phyloP scores from a whole-genome alignment of 805 yeast genomes.

The Hanseniaspora nectarophila region DNA sequence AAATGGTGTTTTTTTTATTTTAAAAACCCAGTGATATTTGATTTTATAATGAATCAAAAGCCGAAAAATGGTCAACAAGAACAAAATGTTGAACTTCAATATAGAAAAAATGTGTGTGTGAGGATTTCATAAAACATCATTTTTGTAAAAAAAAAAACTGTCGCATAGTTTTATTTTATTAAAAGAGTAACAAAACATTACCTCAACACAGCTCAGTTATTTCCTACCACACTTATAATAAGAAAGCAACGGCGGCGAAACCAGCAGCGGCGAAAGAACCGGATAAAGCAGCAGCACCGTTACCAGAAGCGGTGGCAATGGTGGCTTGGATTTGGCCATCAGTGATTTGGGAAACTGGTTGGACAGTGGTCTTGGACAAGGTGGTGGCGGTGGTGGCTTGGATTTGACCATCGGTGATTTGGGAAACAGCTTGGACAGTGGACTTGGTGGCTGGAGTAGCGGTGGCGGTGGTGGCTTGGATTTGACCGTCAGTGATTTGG shows the following conservation, averaged over 20 bases:
- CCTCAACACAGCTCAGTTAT: too few relatives aligned
- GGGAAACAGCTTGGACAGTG: conserved; percentile 23
- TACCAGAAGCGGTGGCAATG: conserved; percentile 14
- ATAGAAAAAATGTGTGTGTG: too few relatives aligned
- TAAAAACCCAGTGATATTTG: too few relatives aligned
- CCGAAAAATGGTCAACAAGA: too few relatives aligned
- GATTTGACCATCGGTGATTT: conserved; percentile 45
- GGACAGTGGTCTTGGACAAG: conserved; percentile 21
- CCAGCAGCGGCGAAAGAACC: conserved; percentile 15
- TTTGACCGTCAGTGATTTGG: conserved; percentile 25
- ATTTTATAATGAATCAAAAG: too few relatives aligned
- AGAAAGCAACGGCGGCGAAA: conserved; percentile 15
- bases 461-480: conserved; percentile 43
- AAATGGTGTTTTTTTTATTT: too few relatives aligned
- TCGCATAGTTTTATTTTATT: too few relatives aligned
- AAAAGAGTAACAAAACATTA: too few relatives aligned
- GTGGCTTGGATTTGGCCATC: conserved; percentile 47
- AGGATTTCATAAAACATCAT: too few relatives aligned
- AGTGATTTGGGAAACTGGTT: conserved; percentile 28
- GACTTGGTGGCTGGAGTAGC: conserved; percentile 20
- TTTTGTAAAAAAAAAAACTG: too few relatives aligned
- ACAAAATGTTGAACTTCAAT: too few relatives aligned
- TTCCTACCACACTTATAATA: conserved; percentile 8
- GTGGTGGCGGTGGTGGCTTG: conserved; percentile 30
- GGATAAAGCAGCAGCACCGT: conserved; percentile 14